A percentile compares a stretch with the other conserved stretches of the same genome.
Conservation (phyloP, 805 yeast species). For the Candida easanensis region DNA sequence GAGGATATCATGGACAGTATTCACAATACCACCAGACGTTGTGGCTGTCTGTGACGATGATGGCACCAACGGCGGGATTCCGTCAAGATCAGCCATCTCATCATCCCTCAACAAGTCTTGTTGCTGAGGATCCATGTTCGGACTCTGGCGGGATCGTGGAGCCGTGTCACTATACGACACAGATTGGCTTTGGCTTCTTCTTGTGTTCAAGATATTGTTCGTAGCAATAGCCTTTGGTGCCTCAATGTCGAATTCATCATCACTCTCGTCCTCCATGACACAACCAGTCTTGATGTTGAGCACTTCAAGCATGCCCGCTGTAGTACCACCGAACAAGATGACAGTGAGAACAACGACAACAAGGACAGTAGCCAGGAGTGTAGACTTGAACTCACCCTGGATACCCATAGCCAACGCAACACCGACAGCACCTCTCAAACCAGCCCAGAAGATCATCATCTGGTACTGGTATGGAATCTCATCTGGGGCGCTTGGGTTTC, state of each 20-base stretch:
- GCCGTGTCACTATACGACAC: slow-evolving; percentile 28
- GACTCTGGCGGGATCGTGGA: slow-evolving; percentile 21
- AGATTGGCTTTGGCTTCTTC: slow-evolving; percentile 13
- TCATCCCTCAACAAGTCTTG: slow-evolving; percentile 26
- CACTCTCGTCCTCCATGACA: slow-evolving; percentile 76
- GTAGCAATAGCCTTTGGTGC: slow-evolving; percentile 41
- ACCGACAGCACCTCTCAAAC: slow-evolving; percentile 98
- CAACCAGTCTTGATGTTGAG: slow-evolving; percentile 91
- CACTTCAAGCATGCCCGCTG: slow-evolving; percentile 96
- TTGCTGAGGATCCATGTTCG: slow-evolving; percentile 18
- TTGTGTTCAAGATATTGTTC: slow-evolving; percentile 17
- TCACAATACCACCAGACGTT: slow-evolving; percentile 18
- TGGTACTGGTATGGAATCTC: slow-evolving; percentile 95
- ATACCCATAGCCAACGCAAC: slow-evolving; percentile 98
- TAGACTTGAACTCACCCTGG: slow-evolving; percentile 88
- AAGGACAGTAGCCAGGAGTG: slow-evolving; percentile 88
- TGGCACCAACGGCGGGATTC: slow-evolving; percentile 27
- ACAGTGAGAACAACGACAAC: slow-evolving; percentile 97
- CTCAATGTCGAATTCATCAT: slow-evolving; percentile 95
- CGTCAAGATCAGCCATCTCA: slow-evolving; percentile 22
- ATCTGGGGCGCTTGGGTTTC: slow-evolving; percentile 57
- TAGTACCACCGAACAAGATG: slow-evolving; percentile 95
- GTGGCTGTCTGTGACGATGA: background rate
- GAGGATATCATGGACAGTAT: slow-evolving; percentile 29
- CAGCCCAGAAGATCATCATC: slow-evolving; percentile 99